These are phyloP conservation scores for Kappamyces sp. DNA, from an alignment of 192 early-diverging fungal genomes.

Conservation along the genomic window DNA sequence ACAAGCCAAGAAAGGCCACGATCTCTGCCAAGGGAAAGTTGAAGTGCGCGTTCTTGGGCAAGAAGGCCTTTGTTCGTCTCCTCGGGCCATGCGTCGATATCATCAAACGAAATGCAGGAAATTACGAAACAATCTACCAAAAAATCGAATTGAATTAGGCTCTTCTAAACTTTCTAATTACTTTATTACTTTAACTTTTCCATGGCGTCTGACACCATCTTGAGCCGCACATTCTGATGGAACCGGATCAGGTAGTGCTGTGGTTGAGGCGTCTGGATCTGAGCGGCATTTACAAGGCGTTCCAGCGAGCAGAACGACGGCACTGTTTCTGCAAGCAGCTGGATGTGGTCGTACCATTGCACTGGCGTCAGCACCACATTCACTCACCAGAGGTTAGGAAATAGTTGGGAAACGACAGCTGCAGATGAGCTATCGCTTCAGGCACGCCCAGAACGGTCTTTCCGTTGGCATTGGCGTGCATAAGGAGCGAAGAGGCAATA, in stretches of 20 bases:
- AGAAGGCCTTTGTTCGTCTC: conserved; percentile 91
- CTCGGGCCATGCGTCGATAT: conserved; percentile 95
- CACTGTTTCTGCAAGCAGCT: conserved; percentile 6
- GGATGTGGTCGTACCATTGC: conserved; percentile 10
- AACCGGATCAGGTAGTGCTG: neutral
- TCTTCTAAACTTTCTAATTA: neutral
- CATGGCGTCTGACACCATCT: neutral
- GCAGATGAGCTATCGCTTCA: conserved; percentile 6
- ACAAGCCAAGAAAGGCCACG: conserved; percentile 88
- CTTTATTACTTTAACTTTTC: conserved; percentile 6
- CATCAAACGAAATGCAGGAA: conserved; percentile 87
- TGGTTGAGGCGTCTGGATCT: neutral
- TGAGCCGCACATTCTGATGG: neutral
- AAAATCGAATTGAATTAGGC: conserved; percentile 12
- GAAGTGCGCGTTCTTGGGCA: conserved; percentile 93
- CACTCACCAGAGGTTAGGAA: conserved; percentile 1
- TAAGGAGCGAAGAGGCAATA: conserved; percentile 1
- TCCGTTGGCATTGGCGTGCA: neutral
- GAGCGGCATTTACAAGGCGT: neutral
- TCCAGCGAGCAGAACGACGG: conserved; percentile 10
- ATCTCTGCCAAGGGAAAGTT: conserved; percentile 78
- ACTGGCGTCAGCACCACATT: neutral
- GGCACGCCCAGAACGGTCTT: conserved; percentile 1
- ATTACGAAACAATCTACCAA: conserved; percentile 62
- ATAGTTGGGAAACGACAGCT: neutral